Conservation (phyloP, 2,329 filamentous ascomycete genomes). For the Chrysoporthe deuterocubensis region DNA sequence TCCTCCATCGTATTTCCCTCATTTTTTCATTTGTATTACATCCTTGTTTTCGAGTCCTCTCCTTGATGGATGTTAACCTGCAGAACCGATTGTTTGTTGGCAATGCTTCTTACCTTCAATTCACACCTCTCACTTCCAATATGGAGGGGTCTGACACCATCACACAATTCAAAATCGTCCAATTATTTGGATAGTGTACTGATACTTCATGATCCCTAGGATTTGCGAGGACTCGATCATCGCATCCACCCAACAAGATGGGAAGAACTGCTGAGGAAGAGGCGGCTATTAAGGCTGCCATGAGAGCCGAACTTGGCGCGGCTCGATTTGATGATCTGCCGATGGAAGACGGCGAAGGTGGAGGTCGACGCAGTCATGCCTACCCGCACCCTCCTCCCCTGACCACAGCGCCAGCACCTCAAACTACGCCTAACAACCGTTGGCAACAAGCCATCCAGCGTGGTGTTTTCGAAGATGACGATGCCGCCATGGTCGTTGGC, state of each 20-base stretch:
- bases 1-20: neutral
- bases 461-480: constrained; percentile 38
- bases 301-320: constrained; percentile 35
- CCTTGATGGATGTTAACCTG: neutral
- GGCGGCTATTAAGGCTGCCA: constrained; percentile 18
- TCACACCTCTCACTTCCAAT: neutral
- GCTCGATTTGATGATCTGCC: constrained; percentile 34
- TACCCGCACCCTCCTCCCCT: neutral
- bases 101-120: neutral
- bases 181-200: neutral
- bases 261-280: neutral
- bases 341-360: constrained; percentile 30
- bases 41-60: neutral
- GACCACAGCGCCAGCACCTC: neutral
- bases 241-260: neutral
- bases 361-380: neutral
- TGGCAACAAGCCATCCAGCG: constrained; percentile 29
- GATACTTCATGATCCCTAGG: neutral
- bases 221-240: neutral
- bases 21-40: neutral
- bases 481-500: constrained; percentile 35
- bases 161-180: neutral
- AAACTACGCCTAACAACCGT: neutral
- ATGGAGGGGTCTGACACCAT: neutral
- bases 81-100: neutral